Evolutionary conservation across 2,329 filamentous ascomycete genomes (phyloP), one percentile per base, ranked within the genome.

Genomic region (Diaporthe citri): DNA sequence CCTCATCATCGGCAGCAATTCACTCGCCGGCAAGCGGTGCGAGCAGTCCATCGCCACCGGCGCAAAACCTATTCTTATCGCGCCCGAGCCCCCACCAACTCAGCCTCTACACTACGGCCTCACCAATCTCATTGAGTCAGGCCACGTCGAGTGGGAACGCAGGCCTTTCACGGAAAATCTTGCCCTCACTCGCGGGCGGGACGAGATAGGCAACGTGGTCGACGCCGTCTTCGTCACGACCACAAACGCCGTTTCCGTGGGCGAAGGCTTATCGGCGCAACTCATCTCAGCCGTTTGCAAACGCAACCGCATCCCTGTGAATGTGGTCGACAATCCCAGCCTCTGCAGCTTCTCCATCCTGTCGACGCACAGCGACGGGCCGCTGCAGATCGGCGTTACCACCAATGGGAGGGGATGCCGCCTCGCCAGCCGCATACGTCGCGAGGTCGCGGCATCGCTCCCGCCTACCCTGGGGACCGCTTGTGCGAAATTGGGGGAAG

Each of bases 361-460:
- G 60, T 97, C 95, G 34, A 97, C 95, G 10, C 92, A 98, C 83
- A 92, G 90, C 72, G 96, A 98, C 80, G 97, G 97, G 0, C 96
- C 97, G 13, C 88, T 99, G 55, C 97, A 98, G 82, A 93, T 99
- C 76, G 97, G 97, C 76, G 94, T 99, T 74, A 98, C 97, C 4
- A 98, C 97, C 0, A 98, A 97, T 75, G 96, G 97, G 28, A 93
- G 94, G 79, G 97, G 97, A 2, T 98, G 97, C 87, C 98, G 98
- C 84, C 90, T 99, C 41, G 95, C 97, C 8, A 95, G 95, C 13
- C 90, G 97, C 36, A 95, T 99, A 79, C 91, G 96, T 22, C 90
- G 97, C 74, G 97, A 98, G 80, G 94, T 99, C 76, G 94, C 95
- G 2, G 90, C 95, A 0, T 91, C 92, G 0, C 87, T 99, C 4